Evolutionary conservation across 1,284 basidiomycete genomes (phyloP), one percentile per base, ranked within the genome.

Genomic region (Singerocomus rubriflavus): DNA sequence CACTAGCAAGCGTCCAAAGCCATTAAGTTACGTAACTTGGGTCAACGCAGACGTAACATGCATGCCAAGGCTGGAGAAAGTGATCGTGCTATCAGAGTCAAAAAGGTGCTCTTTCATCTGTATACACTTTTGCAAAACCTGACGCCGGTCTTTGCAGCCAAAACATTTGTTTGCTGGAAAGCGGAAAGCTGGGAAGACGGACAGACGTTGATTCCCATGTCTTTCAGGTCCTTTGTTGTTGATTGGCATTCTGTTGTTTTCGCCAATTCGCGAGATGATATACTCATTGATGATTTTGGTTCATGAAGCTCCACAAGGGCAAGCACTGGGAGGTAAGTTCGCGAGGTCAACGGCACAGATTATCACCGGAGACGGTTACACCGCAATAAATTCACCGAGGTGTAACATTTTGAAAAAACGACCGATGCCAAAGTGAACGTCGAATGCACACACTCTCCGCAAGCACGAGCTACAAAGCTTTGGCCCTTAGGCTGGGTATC

Each of bases 91-190:
- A 91, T 91, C 73, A 79, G 75, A 65, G 76, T 75, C 57, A 91
- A 90, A 79, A 90, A 88, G 87, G 89, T 90, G 44, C 10, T 77
- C 70, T 12, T 30, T 67, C 57, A 56, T 61, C 21, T 13, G 25
- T 65, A 66, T 46, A 0, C 50, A 12, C n/a, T 10, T 10, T 26
- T 56, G 32, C 43, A 31, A 46, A 46, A 44, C 54, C 50, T 62
- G 44, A 56, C 16, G 17, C 45, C 51, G 50, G 48, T 50, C 42
- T 35, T 43, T 55, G n/a, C 58, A 90, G 87, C 88, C 88, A 47
- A 91, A 88, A 67, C 89, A 92, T 74, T 69, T 96, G 63, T 92
- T 89, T 68, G 73, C 92, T 50, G 93, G 93, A 37, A 95, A 96
- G 73, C 83, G 93, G 61, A 92, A 92, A 71, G 82, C 73, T 41